These are phyloP conservation scores for Colletotrichum sp. DNA, from an alignment of 2,329 filamentous ascomycete species.

Conservation along the genomic window DNA sequence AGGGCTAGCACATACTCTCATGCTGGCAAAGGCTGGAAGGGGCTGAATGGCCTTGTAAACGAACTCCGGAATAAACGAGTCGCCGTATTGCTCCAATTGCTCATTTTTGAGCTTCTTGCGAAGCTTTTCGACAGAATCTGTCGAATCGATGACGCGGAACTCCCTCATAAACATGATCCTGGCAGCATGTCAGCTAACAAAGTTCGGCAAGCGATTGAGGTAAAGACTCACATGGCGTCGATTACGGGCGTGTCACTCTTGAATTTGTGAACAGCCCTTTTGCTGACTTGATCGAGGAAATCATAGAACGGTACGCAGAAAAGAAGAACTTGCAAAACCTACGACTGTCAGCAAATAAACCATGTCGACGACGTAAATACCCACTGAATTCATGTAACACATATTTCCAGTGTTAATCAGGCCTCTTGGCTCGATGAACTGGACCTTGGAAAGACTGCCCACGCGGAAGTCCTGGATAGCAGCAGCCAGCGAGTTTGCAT, in stretches of 20 bases:
- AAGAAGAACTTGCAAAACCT: constrained; percentile 95
- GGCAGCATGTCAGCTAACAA: not conserved
- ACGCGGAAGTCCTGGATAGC: constrained; percentile 78
- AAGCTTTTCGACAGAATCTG: constrained; percentile 75
- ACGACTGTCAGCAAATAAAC: not conserved
- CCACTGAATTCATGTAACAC: constrained; percentile 99
- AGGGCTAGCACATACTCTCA: constrained; percentile 69
- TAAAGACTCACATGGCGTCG: constrained; percentile 80
- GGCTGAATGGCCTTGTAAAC: constrained; percentile 92
- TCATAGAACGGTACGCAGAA: constrained; percentile 95
- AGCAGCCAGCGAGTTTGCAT: constrained; percentile 70
- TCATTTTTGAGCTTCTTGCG: constrained; percentile 76
- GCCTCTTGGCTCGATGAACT: constrained; percentile 90
- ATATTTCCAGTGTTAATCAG: constrained; percentile 98
- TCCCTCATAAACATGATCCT: constrained; percentile 97
- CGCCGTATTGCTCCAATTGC: constrained; percentile 88
- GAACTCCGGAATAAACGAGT: constrained; percentile 91
- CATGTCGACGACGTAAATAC: constrained; percentile 34
- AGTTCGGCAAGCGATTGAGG: not conserved
- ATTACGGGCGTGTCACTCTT: constrained; percentile 93
- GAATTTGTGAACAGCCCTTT: constrained; percentile 86
- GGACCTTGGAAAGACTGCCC: constrained; percentile 67
- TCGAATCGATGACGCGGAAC: constrained; percentile 85
- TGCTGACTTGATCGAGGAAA: constrained; percentile 86
- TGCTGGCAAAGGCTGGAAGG: constrained; percentile 86